Evolutionary conservation across 345 rosid species (phyloP).

Genomic region (Murraya paniculata): DNA sequence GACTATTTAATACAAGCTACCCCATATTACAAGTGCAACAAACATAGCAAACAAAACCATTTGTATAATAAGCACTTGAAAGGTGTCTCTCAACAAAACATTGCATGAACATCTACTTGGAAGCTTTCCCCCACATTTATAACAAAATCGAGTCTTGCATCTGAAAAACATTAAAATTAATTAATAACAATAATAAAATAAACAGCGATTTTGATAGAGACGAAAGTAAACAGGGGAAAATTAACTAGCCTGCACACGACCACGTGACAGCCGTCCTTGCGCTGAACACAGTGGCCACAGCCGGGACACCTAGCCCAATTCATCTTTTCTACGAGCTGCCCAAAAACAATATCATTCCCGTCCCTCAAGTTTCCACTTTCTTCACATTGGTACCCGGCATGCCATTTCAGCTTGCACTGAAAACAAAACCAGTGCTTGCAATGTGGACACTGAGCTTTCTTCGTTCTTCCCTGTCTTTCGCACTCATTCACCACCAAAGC

Average conservation of each 20-base stretch:
- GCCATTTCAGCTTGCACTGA: conserved; percentile 28
- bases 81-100: too few relatives aligned
- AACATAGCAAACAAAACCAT: too few relatives aligned
- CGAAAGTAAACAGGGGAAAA: too few relatives aligned
- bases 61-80: too few relatives aligned
- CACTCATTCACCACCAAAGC: conserved; percentile 33
- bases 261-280: conserved; percentile 19
- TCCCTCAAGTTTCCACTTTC: conserved; percentile 22
- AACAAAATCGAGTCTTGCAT: not conserved
- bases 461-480: not conserved
- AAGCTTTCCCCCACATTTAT: not conserved
- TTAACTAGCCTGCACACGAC: not conserved
- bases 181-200: too few relatives aligned
- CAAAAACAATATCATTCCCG: conserved; percentile 22
- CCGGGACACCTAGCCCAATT: conserved; percentile 28
- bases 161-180: not conserved
- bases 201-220: too few relatives aligned
- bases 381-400: conserved; percentile 27
- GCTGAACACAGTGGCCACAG: conserved; percentile 31
- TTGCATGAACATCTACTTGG: not conserved
- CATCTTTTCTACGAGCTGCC: conserved; percentile 24
- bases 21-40: too few relatives aligned
- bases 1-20: too few relatives aligned
- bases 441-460: conserved; percentile 25
- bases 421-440: conserved; percentile 31